Base-by-base conservation (phyloP, 169 alveolate species). In the Eimeria praecox region DNA sequence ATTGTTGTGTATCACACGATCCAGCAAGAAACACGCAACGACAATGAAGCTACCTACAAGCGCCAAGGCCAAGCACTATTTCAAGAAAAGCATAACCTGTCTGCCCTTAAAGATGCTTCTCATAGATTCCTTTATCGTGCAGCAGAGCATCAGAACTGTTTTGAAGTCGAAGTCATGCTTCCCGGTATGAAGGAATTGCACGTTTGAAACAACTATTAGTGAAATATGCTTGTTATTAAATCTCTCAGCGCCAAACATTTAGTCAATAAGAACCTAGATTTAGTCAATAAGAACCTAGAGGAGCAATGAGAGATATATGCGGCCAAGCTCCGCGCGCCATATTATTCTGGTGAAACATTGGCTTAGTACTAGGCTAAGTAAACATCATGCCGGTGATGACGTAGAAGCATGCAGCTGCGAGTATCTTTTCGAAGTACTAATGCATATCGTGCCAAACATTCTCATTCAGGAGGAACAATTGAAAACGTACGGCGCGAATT, bases 131-230 rank as follows among this genome's bases (percentile, higher is more conserved):
- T 56, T 56, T 92, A 78, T 42, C 82, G 91, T 22, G 83, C 95
- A 33, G 85, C 83, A 71, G 92, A 75, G 86, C 73, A 92, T 46
- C 83, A 92, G 33, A 83, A 92, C 62, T n/a, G n/a, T 18, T 92
- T 78, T 44, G 95, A 92, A 80, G 95, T 83, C 27, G 95, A 92
- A 59, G 95, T 92, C 42, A 73, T 80, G 24, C 90, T 92, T 9
- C 80, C 91, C 33, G 95, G 95, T 92, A 52, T 42, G n/a, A 71
- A 2, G 40, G 46, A 33, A 56, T 83, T 33, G 69, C 49, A 44
- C 16, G 46, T 54, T 54, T 38, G 0, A 1, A 46, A 30, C 14
- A 49, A n/a, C 44, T 22, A 12, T 27, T 33, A 46, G 4, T 69
- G 16, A 64, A 16, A 64, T 35, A 24, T 69, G 27, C 5, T 10